phyloP scores from a whole-genome alignment of 1,284 basidiomycete species.

The Cutaneotrichosporon sp. region DNA sequence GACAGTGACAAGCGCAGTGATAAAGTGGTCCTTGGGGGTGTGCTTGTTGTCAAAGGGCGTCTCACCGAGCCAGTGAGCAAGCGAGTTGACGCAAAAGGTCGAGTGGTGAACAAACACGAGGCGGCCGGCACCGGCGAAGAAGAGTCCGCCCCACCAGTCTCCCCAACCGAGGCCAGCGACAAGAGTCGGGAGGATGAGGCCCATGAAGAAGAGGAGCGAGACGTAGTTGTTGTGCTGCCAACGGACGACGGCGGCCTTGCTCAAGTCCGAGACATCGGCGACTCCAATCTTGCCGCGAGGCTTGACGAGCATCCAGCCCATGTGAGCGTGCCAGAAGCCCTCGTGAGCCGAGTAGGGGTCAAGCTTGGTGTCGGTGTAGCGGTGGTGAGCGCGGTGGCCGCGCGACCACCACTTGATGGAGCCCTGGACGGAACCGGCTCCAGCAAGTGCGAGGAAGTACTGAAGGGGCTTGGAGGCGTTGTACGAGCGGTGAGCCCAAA shows the following conservation, averaged over 20 bases:
- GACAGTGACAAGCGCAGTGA: constrained; percentile 82
- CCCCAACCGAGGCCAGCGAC: constrained; percentile 79
- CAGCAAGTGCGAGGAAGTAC: constrained; percentile 72
- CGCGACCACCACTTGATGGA: constrained; percentile 95
- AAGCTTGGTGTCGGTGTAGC: constrained; percentile 92
- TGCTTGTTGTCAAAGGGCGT: constrained; percentile 93
- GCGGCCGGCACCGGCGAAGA: constrained; percentile 80
- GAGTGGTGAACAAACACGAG: constrained; percentile 88
- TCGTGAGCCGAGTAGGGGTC: constrained; percentile 90
- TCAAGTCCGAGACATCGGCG: constrained; percentile 82
- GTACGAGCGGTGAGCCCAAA: constrained; percentile 89
- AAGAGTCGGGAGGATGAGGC: constrained; percentile 69
- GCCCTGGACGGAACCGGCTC: constrained; percentile 83
- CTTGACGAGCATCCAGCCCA: constrained; percentile 92
- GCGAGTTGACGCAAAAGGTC: constrained; percentile 92
- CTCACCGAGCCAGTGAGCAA: constrained; percentile 91
- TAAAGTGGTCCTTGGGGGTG: constrained; percentile 81
- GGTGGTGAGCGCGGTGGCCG: constrained; percentile 88
- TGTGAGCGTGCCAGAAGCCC: constrained; percentile 71
- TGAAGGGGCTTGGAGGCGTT: constrained; percentile 80
- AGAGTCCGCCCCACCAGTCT: constrained; percentile 77
- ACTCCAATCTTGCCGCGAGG: constrained; percentile 82
- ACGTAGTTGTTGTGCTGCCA: constrained; percentile 86
- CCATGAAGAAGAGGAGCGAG: constrained; percentile 68
- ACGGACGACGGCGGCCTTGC: constrained; percentile 69